Evolutionary conservation across 768 basidiomycete genomes (phyloP), one percentile per base, ranked within the genome.

Genomic region (Trametopsis cervina): DNA sequence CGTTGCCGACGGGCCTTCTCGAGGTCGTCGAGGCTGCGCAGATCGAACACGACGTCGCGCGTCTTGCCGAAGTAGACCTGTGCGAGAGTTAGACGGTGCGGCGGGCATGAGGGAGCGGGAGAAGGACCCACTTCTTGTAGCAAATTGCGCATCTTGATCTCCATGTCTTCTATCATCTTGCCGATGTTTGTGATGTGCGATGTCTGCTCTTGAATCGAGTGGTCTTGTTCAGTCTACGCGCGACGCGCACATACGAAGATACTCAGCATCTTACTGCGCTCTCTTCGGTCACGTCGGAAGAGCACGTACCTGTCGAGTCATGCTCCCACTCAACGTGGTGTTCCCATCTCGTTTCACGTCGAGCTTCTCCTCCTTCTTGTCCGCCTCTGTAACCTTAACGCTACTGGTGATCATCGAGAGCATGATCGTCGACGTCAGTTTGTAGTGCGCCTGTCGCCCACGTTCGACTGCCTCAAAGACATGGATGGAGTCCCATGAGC

Each of bases 241-340:
- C n/a, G n/a, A n/a, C n/a, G n/a, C n/a, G n/a, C n/a, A n/a, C n/a
- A n/a, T n/a, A n/a, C n/a, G n/a, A n/a, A n/a, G n/a, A n/a, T n/a
- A n/a, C n/a, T n/a, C n/a, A n/a, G n/a, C n/a, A n/a, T n/a, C n/a
- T n/a, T n/a, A n/a, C n/a, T n/a, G n/a, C n/a, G n/a, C n/a, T n/a
- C n/a, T n/a, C n/a, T n/a, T n/a, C n/a, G n/a, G n/a, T n/a, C n/a
- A n/a, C n/a, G n/a, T n/a, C n/a, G n/a, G n/a, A n/a, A n/a, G n/a
- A n/a, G n/a, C n/a, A n/a, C n/a, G n/a, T n/a, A 91, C 92, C 76
- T 97, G 94, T 60, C 96, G 76, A 43, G 95, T 98, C 92, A 98
- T 91, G 63, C 90, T 96, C 35, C 96, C 96, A 57, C 94, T 91
- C 56, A 99, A 62, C 55, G 75, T 83, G 7, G 95, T 79, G 61